Base-by-base conservation (phyloP, 2,329 filamentous ascomycete species). In the Talaromyces marneffei region DNA sequence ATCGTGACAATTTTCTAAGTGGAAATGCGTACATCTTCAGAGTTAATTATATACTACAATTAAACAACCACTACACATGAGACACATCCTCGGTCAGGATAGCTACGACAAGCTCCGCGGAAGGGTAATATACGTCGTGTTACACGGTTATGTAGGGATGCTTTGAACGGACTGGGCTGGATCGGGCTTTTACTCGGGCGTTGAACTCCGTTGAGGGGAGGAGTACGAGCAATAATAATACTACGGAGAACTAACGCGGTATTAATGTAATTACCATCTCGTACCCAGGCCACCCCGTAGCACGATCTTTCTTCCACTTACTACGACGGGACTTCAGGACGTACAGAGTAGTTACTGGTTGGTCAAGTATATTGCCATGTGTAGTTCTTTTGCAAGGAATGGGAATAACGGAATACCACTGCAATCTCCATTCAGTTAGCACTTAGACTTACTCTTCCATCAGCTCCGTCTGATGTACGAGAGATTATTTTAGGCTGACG, bases 131-230 rank as follows among this genome's bases (percentile, higher is more conserved):
- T 46, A 50, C 27, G 16, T 57, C n/a, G 20, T 37, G 35, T 53
- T 59, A 59, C 56, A 58, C 55, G 53, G 37, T 33, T 42, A 48
- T 31, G 55, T 42, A 57, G 39, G 40, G 40, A 57, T 35, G 54
- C 31, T 37, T 54, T 39, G 33, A 25, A 50, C 46, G 29, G 27
- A 20, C 33, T 56, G 55, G 55, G 55, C 55, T 57, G 55, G 55
- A 57, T 57, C 46, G 35, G 57, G 57, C 57, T 42, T 59, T 59
- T 59, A 59, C 57, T 59, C 57, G 46, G 57, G 37, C 25, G 57
- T 44, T 59, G 57, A n/a, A n/a, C n/a, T n/a, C n/a, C n/a, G n/a
- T n/a, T n/a, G n/a, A n/a, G n/a, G n/a, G n/a, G n/a, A 59, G 46
- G 46, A 35, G 57, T 29, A 55, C 33, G 33, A 18, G 18, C 31